phyloP scores from a whole-genome alignment of 1,284 basidiomycete genomes.

The Melanopsichium pennsylvanicum region DNA sequence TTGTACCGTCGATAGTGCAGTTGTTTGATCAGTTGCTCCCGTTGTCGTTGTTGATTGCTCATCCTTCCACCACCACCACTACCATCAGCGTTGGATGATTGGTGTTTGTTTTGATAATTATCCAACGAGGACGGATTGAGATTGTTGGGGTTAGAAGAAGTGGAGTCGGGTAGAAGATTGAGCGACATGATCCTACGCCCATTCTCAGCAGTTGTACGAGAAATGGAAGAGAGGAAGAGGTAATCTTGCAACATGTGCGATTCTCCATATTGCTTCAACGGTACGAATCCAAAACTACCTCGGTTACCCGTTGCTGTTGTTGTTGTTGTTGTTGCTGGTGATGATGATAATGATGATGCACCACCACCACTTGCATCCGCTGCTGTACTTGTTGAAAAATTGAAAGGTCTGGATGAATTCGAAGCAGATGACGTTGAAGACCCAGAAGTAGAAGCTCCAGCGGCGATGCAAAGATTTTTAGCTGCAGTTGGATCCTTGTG shows the following conservation, averaged over 20 bases:
- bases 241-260: conserved; percentile 28
- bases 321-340: too few relatives aligned
- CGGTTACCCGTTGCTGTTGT: too few relatives aligned
- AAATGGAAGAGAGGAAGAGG: conserved; percentile 28
- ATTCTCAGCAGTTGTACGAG: conserved; percentile 8
- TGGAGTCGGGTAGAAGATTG: conserved; percentile 16
- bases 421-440: background rate
- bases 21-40: conserved; percentile 35
- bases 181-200: conserved; percentile 18
- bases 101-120: too few relatives aligned
- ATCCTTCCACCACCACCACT: background rate
- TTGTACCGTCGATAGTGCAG: conserved; percentile 23
- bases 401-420: background rate
- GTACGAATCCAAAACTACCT: too few relatives aligned
- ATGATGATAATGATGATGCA: too few relatives aligned
- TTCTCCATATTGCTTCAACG: conserved; percentile 22
- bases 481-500: conserved; percentile 20
- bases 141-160: background rate
- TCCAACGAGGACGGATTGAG: too few relatives aligned
- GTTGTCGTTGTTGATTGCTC: conserved; percentile 26
- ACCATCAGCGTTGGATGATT: too few relatives aligned
- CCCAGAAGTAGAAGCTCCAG: background rate
- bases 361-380: too few relatives aligned
- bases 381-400: background rate
- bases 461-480: too few relatives aligned